Percentiles rank a stretch among this genome's conserved stretches.
Conservation (phyloP, 805 yeast genomes). For the Nakazawaea anatomiae region DNA sequence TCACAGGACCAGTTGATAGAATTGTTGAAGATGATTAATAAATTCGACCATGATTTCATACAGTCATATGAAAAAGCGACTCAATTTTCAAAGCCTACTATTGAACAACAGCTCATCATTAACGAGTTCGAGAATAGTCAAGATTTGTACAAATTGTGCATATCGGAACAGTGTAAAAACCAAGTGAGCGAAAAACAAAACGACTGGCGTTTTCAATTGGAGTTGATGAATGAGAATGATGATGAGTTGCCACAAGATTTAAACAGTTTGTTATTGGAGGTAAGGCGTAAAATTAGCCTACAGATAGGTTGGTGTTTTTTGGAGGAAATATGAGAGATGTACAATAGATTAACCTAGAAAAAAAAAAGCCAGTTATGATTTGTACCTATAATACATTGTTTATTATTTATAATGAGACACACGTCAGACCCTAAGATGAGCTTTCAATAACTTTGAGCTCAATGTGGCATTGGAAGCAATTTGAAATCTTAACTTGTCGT, state of each 20-base stretch:
- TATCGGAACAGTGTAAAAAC: constrained; percentile 1
- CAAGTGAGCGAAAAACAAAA: neutral
- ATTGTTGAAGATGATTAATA: constrained; percentile 20
- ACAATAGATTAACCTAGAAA: neutral
- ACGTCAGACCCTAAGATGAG: neutral
- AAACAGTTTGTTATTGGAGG: constrained; percentile 12
- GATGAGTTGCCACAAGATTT: constrained; percentile 13
- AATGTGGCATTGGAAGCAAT: constrained; percentile 3
- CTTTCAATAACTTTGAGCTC: constrained; percentile 5
- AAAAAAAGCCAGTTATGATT: no score
- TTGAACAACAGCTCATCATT: constrained; percentile 9
- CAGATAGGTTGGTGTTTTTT: constrained; percentile 24
- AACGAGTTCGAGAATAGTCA: constrained; percentile 11
- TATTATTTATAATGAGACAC: no score
- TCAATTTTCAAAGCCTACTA: neutral
- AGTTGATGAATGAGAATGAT: neutral
- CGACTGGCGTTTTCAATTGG: constrained; percentile 16
- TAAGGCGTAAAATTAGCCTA: constrained; percentile 20
- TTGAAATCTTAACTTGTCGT: constrained; percentile 3
- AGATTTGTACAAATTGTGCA: constrained; percentile 16
- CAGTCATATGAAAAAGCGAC: neutral
- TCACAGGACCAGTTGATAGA: constrained; percentile 17
- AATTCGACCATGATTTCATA: constrained; percentile 15
- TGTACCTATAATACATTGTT: neutral
- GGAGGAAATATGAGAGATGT: neutral